Conservation (phyloP, 1,139 yeast species). For the Debaryomyces psychrophilus region DNA sequence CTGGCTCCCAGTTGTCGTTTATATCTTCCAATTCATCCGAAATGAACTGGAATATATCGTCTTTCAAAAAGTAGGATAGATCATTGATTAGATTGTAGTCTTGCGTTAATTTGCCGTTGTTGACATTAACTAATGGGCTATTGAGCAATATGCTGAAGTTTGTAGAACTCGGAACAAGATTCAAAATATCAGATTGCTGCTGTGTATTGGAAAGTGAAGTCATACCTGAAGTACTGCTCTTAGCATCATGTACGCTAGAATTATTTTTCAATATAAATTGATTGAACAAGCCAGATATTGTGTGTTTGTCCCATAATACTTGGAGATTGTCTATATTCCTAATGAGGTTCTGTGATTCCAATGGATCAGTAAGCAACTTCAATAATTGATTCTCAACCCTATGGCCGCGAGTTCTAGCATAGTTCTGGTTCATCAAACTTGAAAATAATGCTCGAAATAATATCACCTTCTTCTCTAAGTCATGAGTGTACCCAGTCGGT, state of each 20-base stretch:
- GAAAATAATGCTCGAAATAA: constrained; percentile 23
- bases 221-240: constrained; percentile 12
- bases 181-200: neutral
- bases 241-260: constrained; percentile 16
- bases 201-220: constrained; percentile 6
- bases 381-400: constrained; percentile 12
- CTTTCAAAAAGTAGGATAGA: constrained; percentile 22
- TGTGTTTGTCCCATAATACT: constrained; percentile 17
- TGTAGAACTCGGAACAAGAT: constrained; percentile 1
- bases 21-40: constrained; percentile 22
- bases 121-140: constrained; percentile 9
- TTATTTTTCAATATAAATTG: constrained; percentile 16
- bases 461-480: constrained; percentile 23
- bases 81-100: constrained; percentile 18
- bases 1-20: constrained; percentile 22
- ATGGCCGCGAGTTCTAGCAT: constrained; percentile 4
- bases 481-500: constrained; percentile 29
- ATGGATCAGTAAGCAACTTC: constrained; percentile 10
- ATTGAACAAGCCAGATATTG: constrained; percentile 15
- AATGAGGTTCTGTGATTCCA: constrained; percentile 10
- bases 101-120: constrained; percentile 7
- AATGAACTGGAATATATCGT: constrained; percentile 16
- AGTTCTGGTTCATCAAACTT: constrained; percentile 11
- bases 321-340: constrained; percentile 14
- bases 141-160: neutral